These are phyloP conservation scores for Clonostachys sp. DNA, from an alignment of 2,329 filamentous ascomycete genomes.

Conservation along the genomic window DNA sequence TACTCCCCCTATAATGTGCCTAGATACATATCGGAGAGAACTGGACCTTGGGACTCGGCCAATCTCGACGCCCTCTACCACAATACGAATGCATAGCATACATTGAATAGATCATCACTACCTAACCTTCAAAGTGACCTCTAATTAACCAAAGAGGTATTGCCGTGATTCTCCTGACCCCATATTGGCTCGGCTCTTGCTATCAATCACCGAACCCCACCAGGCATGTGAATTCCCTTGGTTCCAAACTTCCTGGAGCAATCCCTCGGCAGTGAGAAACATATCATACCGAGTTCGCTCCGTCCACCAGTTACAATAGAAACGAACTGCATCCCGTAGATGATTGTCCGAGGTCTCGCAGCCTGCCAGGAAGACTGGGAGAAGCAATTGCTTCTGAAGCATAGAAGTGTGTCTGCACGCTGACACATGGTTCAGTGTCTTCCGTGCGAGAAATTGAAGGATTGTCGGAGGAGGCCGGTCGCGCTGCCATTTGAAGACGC, in stretches of 20 bases:
- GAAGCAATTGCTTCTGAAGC: constrained; percentile 26
- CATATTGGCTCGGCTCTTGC: not conserved
- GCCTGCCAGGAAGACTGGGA: constrained; percentile 26
- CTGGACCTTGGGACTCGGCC: no score
- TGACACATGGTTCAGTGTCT: constrained; percentile 18
- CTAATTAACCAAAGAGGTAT: not conserved
- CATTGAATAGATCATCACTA: no score
- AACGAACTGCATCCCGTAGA: constrained; percentile 12
- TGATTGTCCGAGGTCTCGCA: constrained; percentile 15
- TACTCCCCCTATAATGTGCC: no score
- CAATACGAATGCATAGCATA: no score
- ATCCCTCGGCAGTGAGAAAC: constrained; percentile 11
- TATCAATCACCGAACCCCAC: not conserved
- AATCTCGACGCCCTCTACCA: no score
- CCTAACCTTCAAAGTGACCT: no score
- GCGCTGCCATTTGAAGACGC: constrained; percentile 16
- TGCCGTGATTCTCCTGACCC: not conserved
- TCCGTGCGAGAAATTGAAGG: constrained; percentile 13
- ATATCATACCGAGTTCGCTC: constrained; percentile 21
- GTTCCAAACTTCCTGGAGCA: constrained; percentile 12
- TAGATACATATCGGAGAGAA: no score
- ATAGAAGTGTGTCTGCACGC: constrained; percentile 17
- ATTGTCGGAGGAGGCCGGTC: constrained; percentile 4
- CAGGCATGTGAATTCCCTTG: not conserved
- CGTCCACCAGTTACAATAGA: constrained; percentile 23